Evolutionary conservation across 1,284 basidiomycete genomes (phyloP).

Genomic region (Mixia osmundae): DNA sequence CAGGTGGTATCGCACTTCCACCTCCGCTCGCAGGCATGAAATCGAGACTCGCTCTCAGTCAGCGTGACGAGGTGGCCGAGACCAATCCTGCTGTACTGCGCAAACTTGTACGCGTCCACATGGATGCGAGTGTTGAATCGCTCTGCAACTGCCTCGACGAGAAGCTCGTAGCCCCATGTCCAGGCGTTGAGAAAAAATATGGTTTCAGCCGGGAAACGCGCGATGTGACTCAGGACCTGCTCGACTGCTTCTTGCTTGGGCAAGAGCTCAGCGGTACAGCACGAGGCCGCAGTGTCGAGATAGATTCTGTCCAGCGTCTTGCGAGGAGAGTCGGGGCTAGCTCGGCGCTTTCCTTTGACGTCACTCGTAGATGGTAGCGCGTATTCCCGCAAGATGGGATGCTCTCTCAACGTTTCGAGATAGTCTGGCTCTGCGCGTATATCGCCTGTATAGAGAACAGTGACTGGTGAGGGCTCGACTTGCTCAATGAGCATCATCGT

Average conservation of each 20-base stretch:
- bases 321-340: not conserved
- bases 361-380: conserved; percentile 17
- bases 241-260: conserved; percentile 32
- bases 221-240: conserved; percentile 44
- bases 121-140: conserved; percentile 53
- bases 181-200: conserved; percentile 73
- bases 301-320: conserved; percentile 46
- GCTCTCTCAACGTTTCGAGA: conserved; percentile 38
- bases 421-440: conserved; percentile 63
- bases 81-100: conserved; percentile 33
- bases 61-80: conserved; percentile 40
- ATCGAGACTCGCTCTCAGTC: conserved; percentile 39
- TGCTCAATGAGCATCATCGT: conserved; percentile 44
- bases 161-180: conserved; percentile 60
- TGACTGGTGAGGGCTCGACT: too few species aligned
- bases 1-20: conserved; percentile 34
- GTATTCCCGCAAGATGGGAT: conserved; percentile 47
- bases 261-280: not conserved
- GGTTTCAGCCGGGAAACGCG: conserved; percentile 36
- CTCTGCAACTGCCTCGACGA: conserved; percentile 45
- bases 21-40: conserved; percentile 74
- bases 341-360: not conserved
- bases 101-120: conserved; percentile 61
- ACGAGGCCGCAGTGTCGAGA: conserved; percentile 38
- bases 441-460: conserved; percentile 78